phyloP scores from a whole-genome alignment of 768 basidiomycete genomes.

The Tylopilus sp. region DNA sequence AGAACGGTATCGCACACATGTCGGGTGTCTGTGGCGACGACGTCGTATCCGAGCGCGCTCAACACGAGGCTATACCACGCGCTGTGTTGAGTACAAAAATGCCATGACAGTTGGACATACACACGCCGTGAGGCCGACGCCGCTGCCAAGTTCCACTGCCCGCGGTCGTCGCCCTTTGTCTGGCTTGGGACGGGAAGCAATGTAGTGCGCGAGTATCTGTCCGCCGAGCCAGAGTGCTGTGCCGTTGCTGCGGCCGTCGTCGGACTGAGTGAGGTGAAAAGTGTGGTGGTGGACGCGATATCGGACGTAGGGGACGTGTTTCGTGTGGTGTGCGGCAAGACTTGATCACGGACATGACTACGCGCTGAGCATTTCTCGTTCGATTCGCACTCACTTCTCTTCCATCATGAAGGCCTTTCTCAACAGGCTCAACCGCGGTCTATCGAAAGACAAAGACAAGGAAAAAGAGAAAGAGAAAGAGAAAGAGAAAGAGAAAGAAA shows the following conservation, averaged over 20 bases:
- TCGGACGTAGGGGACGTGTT: conserved; percentile 50
- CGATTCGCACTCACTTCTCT: conserved; percentile 7
- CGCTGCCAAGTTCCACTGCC: conserved; percentile 78
- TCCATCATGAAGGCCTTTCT: conserved; percentile 79
- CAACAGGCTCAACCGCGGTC: conserved; percentile 66
- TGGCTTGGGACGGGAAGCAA: conserved; percentile 39
- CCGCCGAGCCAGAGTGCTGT: conserved; percentile 84
- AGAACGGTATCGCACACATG: conserved; percentile 65
- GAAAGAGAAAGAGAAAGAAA: conserved; percentile 21
- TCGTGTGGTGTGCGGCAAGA: conserved; percentile 56
- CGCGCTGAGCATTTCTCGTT: conserved; percentile 9
- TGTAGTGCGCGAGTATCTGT: conserved; percentile 67
- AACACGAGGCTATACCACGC: conserved; percentile 52
- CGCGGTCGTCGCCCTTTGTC: conserved; percentile 27
- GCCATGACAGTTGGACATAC: conserved; percentile 26
- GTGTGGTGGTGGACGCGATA: conserved; percentile 37
- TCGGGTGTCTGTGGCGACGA: conserved; percentile 71
- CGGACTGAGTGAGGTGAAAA: conserved; percentile 53
- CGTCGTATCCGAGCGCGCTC: conserved; percentile 66
- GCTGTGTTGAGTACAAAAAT: background rate
- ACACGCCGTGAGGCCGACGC: conserved; percentile 76
- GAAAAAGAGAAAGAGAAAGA: conserved; percentile 40
- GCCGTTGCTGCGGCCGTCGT: conserved; percentile 68
- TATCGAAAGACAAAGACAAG: conserved; percentile 48
- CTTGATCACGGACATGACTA: conserved; percentile 18